A percentile compares a stretch with the other conserved stretches of the same genome.
Evolutionary conservation across 805 yeast genomes (phyloP).

Genomic region (Vanderwaltozyma tropicalis): DNA sequence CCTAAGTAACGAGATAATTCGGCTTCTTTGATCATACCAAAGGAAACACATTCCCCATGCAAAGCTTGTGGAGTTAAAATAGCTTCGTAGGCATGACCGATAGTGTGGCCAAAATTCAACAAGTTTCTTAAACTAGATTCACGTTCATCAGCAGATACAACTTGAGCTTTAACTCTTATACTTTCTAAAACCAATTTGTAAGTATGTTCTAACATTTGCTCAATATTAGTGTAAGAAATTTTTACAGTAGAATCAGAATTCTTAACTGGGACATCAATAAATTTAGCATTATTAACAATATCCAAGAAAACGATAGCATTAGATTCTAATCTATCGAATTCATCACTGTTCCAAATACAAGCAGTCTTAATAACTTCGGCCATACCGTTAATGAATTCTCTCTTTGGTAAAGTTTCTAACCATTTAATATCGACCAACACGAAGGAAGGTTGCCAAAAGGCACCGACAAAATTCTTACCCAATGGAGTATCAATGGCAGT

Average conservation of each 20-base stretch:
- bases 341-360: constrained; percentile 90
- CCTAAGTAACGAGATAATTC: constrained; percentile 91
- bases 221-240: constrained; percentile 48
- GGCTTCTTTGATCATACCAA: constrained; percentile 91
- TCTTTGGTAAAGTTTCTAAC: constrained; percentile 75
- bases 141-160: constrained; percentile 87
- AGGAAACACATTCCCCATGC: constrained; percentile 98
- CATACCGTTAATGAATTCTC: constrained; percentile 97
- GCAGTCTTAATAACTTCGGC: constrained; percentile 97
- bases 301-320: constrained; percentile 61
- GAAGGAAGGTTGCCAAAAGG: constrained; percentile 92
- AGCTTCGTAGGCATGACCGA: constrained; percentile 99
- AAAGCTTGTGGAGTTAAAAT: constrained; percentile 89
- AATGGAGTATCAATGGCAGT: constrained; percentile 95
- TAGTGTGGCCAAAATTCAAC: constrained; percentile 90
- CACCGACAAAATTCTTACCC: constrained; percentile 93
- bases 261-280: constrained; percentile 9
- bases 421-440: constrained; percentile 83
- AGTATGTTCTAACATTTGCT: constrained; percentile 61
- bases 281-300: constrained; percentile 39
- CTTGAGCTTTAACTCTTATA: constrained; percentile 83
- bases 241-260: constrained; percentile 27
- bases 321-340: constrained; percentile 73
- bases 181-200: constrained; percentile 75
- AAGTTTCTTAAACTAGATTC: constrained; percentile 90